Base-by-base conservation (phyloP, 140 eudicot genomes). In the Anethum foeniculum region DNA sequence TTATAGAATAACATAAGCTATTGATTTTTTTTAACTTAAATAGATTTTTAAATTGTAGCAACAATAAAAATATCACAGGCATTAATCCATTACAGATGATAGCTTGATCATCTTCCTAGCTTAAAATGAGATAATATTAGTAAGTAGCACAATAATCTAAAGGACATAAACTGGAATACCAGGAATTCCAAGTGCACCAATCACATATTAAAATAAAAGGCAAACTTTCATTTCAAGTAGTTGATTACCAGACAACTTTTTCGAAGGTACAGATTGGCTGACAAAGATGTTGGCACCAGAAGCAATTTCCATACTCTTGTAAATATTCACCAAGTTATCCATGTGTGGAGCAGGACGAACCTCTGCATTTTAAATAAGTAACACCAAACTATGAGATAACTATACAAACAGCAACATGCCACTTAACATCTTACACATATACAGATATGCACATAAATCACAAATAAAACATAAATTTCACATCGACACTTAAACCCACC, bases 281-380 rank as follows among this genome's bases (percentile, higher is more conserved):
- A 87, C 85, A 76, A 88, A 84, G 44, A 91, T 88, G 76, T 88
- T 88, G 69, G 90, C 88, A 71, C 99, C 97, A 12, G 98, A 88
- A 58, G 94, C 93, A 83, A 84, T 86, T 88, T 96, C 99, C 99
- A 96, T 93, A 92, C 89, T 90, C 86, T 91, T 96, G 88, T 93
- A 96, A 86, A 96, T 90, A 80, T 83, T 85, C 60, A 96, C 99
- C 81, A 96, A 85, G 83, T 86, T 91, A 85, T 96, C 97, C 99
- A 96, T 96, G 83, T 96, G 99, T 44, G 97, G 98, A 77, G 98
- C 98, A 41, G 98, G 94, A 25, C 96, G 91, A 80, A 96, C 81
- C 91, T 96, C 99, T 95, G 89, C 3, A 80, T 32, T 46, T 60
- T 8, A 71, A 3, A 64, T 34, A 28, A 18, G 36, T 25, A 62